A percentile compares a stretch with the other conserved stretches of the same genome.
phyloP scores from a whole-genome alignment of 768 basidiomycete genomes.

The Cyathus striatus region DNA sequence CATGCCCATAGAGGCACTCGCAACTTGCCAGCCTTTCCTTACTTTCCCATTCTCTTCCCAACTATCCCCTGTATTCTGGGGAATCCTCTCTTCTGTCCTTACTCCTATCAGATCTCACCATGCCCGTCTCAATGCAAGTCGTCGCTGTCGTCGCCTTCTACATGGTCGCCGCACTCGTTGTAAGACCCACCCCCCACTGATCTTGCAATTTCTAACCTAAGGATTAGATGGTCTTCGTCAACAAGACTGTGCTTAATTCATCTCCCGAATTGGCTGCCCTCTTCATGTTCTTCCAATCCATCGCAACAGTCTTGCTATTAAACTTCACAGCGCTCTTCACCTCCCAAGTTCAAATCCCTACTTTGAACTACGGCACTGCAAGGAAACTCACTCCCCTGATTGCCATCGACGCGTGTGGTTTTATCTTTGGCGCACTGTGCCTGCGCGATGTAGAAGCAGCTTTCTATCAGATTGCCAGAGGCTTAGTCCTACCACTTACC shows the following conservation, averaged over 20 bases:
- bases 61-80: too few relatives aligned
- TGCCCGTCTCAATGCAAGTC: constrained; percentile 12
- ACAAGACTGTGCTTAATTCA: constrained; percentile 20
- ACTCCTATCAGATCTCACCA: too few relatives aligned
- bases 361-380: constrained; percentile 10
- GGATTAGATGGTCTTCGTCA: constrained; percentile 68
- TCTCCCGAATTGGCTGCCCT: constrained; percentile 22
- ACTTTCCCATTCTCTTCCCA: too few relatives aligned
- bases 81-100: too few relatives aligned
- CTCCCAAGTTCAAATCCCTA: constrained; percentile 16
- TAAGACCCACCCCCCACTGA: constrained; percentile 23
- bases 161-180: constrained; percentile 63
- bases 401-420: constrained; percentile 32
- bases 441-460: constrained; percentile 62
- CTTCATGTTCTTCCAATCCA: constrained; percentile 23
- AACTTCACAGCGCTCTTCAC: neutral
- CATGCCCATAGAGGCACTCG: too few relatives aligned
- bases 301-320: constrained; percentile 18
- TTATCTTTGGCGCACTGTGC: constrained; percentile 17
- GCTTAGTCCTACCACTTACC: constrained; percentile 75
- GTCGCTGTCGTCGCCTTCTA: constrained; percentile 52
- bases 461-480: constrained; percentile 66
- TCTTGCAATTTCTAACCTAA: too few relatives aligned
- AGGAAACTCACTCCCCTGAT: constrained; percentile 18
- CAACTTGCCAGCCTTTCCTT: too few relatives aligned